Evolutionary conservation across 192 early-diverging fungal species (phyloP).

Genomic region (Backusella australiensis): DNA sequence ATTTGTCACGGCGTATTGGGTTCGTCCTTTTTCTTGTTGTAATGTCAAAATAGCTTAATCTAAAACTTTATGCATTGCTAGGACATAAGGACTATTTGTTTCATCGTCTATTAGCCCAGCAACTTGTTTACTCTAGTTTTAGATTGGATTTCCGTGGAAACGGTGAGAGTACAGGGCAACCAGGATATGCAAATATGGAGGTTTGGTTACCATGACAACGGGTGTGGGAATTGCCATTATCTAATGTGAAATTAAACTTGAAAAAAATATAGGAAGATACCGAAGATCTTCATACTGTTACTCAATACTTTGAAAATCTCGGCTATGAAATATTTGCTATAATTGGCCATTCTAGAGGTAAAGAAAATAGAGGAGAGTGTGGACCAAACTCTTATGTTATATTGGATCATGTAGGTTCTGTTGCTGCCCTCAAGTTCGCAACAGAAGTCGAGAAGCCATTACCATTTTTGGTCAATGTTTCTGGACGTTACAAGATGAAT

Average conservation of each 20-base stretch:
- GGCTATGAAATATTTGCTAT: slow-evolving; percentile 34
- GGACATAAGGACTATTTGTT: slow-evolving; percentile 40
- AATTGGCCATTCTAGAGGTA: slow-evolving; percentile 40
- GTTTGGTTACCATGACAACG: slow-evolving; percentile 6
- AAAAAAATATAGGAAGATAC: slow-evolving; percentile 21
- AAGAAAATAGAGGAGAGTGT: not conserved
- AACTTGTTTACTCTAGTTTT: slow-evolving; percentile 32
- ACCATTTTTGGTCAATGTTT: slow-evolving; percentile 29
- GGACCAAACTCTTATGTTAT: not conserved
- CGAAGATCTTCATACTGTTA: slow-evolving; percentile 27
- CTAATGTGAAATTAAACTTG: not conserved
- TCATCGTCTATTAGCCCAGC: slow-evolving; percentile 32
- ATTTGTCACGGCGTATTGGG: slow-evolving; percentile 14
- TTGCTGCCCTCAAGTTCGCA: slow-evolving; percentile 32
- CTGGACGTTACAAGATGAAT: slow-evolving; percentile 32
- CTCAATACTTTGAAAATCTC: slow-evolving; percentile 24
- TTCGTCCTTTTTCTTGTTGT: not conserved
- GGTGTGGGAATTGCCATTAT: not conserved
- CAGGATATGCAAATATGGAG: slow-evolving; percentile 26
- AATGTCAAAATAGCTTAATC: not conserved
- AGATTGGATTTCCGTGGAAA: slow-evolving; percentile 41
- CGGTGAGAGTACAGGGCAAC: slow-evolving; percentile 33
- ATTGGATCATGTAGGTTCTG: slow-evolving; percentile 13
- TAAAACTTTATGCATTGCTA: not conserved
- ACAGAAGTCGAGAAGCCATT: slow-evolving; percentile 21